phyloP scores from a whole-genome alignment of 1,284 basidiomycete species.

The Leccinum angustisporum region DNA sequence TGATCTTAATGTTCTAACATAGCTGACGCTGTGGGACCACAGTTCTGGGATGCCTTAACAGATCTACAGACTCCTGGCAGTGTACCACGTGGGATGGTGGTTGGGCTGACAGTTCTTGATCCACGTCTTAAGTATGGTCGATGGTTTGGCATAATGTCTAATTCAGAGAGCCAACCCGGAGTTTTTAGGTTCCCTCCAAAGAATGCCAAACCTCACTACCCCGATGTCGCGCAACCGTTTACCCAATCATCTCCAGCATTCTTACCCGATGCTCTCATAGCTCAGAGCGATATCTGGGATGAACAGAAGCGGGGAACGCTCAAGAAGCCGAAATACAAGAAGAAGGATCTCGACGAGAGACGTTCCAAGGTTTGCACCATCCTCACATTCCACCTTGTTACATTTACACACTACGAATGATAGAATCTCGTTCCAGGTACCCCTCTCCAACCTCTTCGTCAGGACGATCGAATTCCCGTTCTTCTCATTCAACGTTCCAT shows the following conservation, averaged over 20 bases:
- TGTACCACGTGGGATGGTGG: constrained; percentile 69
- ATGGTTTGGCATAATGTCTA: neutral
- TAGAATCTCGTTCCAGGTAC: constrained; percentile 80
- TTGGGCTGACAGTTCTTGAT: constrained; percentile 80
- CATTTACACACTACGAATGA: constrained; percentile 3
- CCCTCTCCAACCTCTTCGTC: constrained; percentile 56
- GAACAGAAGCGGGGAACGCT: constrained; percentile 50
- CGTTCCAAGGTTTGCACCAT: constrained; percentile 57
- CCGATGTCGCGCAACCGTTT: constrained; percentile 20
- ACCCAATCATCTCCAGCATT: constrained; percentile 25
- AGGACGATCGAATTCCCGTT: constrained; percentile 82
- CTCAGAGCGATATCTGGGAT: constrained; percentile 74
- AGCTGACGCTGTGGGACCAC: constrained; percentile 6
- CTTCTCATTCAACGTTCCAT: constrained; percentile 80
- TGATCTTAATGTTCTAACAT: neutral
- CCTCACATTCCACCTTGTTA: neutral
- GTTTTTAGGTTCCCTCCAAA: constrained; percentile 72
- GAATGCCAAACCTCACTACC: constrained; percentile 51
- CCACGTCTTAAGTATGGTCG: constrained; percentile 67
- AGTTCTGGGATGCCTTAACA: constrained; percentile 72
- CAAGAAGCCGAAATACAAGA: constrained; percentile 69
- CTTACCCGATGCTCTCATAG: constrained; percentile 58
- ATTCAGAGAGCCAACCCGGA: neutral
- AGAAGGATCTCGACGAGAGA: constrained; percentile 81
- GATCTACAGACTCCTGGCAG: constrained; percentile 63